Base-by-base conservation (phyloP, 2,329 filamentous ascomycete genomes). In the Diaporthe citri region DNA sequence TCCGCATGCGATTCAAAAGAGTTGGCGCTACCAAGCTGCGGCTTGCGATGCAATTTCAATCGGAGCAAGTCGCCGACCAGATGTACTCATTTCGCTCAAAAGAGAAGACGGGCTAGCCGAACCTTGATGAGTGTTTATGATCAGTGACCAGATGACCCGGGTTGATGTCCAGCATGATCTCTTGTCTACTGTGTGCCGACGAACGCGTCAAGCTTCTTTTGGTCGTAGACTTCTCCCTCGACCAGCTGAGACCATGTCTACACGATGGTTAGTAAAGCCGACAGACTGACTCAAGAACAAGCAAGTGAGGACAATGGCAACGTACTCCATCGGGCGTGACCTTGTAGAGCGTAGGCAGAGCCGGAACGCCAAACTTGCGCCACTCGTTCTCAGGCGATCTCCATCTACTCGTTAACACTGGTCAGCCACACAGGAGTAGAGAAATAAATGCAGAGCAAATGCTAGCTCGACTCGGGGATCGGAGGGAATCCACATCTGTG, bases 331-430 rank as follows among this genome's bases (percentile, higher is more conserved):
- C 77, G 13, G 72, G 71, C 9, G 77, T 79, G 31, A 80, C 76
- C 34, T 80, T 81, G 31, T 79, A 77, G 22, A 81, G 41, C 4
- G 79, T 81, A 3, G 80, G 79, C 59, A 81, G 71, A 25, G 77
- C 75, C 17, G 77, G 79, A 3, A 80, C 77, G 4, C 74, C 76
- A 56, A 80, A 81, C 60, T 79, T 66, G 43, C 75, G 77, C 79
- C 79, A 81, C 13, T 75, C 75, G 74, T 80, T 80, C 17, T 79
- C 75, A 0, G 69, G 39, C 1, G 76, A 76, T 52, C 76, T 76
- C 79, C 80, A 81, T 43, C 80, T 81, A 41, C 48, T 22, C n/a
- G 22, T 17, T 75, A 55, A 71, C 57, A 10, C 10, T 8, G 9
- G 34, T 72, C 22, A 74, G 67, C 52, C 46, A 52, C 51, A 20